Conservation (phyloP, 2,329 filamentous ascomycete species). For the Curvularia spicifera region DNA sequence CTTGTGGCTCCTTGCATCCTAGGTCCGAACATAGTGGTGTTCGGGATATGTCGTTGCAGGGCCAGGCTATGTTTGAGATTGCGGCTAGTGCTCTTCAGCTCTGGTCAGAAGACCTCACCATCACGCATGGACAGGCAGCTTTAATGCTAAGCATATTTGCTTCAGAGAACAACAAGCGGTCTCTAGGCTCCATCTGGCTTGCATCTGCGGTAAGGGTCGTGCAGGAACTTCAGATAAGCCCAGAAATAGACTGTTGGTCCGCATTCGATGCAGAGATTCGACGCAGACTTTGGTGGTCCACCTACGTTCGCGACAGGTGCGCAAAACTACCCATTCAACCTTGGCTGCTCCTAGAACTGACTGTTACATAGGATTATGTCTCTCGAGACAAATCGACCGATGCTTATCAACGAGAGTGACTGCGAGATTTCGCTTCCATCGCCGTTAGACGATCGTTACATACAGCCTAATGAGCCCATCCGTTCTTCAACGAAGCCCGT, state of each 20-base stretch:
- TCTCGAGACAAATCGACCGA: constrained; percentile 79
- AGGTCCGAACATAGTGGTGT: constrained; percentile 63
- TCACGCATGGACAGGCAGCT: constrained; percentile 76
- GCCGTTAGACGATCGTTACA: constrained; percentile 79
- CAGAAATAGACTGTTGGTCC: constrained; percentile 74
- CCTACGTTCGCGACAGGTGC: constrained; percentile 87
- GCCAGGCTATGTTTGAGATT: constrained; percentile 72
- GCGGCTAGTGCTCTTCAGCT: constrained; percentile 75
- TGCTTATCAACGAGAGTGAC: constrained; percentile 84
- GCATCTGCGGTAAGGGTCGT: constrained; percentile 79
- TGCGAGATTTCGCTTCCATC: constrained; percentile 84
- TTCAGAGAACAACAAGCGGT: constrained; percentile 84
- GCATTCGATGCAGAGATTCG: constrained; percentile 84
- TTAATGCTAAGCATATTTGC: constrained; percentile 80
- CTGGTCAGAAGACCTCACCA: constrained; percentile 77
- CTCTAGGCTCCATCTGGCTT: constrained; percentile 85
- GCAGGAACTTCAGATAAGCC: constrained; percentile 83
- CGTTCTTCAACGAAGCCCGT: constrained; percentile 50
- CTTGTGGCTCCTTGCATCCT: constrained; percentile 79
- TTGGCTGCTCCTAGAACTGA: constrained; percentile 27
- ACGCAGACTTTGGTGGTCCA: constrained; percentile 88
- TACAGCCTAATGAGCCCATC: constrained; percentile 61
- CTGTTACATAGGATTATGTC: constrained; percentile 67
- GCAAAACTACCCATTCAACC: constrained; percentile 17
- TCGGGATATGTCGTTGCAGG: constrained; percentile 60